Conservation (phyloP, 2,329 filamentous ascomycete species). For the Penicillium sp. region DNA sequence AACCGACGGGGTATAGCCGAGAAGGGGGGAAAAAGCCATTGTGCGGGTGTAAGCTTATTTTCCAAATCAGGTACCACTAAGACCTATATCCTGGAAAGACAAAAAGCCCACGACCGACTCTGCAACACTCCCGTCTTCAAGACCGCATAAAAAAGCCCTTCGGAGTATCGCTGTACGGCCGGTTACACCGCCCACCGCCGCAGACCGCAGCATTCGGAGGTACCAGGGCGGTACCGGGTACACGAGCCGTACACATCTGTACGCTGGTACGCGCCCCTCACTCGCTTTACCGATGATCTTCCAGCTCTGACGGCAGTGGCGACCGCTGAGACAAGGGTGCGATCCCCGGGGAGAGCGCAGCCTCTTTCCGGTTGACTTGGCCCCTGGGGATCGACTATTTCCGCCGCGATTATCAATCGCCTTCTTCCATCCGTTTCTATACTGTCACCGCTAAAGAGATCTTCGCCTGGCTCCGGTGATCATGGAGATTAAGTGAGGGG, state of each 20-base stretch:
- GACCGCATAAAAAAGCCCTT: neutral
- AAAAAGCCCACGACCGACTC: neutral
- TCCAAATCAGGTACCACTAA: neutral
- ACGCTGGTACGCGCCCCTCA: neutral
- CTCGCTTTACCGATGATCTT: slow-evolving; percentile 19
- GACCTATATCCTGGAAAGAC: neutral
- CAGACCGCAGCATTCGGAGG: neutral
- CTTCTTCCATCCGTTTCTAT: slow-evolving; percentile 19
- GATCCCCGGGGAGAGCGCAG: slow-evolving; percentile 7
- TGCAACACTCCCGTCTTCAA: neutral
- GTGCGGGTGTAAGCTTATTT: slow-evolving; percentile 11
- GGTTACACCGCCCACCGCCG: neutral
- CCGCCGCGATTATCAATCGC: slow-evolving; percentile 15
- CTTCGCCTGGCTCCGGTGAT: slow-evolving; percentile 8
- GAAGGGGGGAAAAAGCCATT: neutral
- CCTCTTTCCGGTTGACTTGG: slow-evolving; percentile 1
- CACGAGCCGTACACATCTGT: slow-evolving; percentile 1
- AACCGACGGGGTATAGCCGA: slow-evolving; percentile 18
- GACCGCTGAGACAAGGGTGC: slow-evolving; percentile 13
- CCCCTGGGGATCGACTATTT: slow-evolving; percentile 1
- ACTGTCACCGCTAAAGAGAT: slow-evolving; percentile 8
- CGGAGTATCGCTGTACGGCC: neutral
- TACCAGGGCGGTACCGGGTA: slow-evolving; percentile 9
- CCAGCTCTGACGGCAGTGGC: slow-evolving; percentile 25
- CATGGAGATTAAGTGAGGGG: slow-evolving; percentile 5